Evolutionary conservation across 1,139 yeast species (phyloP).

Genomic region (Kodamaea anthophila): DNA sequence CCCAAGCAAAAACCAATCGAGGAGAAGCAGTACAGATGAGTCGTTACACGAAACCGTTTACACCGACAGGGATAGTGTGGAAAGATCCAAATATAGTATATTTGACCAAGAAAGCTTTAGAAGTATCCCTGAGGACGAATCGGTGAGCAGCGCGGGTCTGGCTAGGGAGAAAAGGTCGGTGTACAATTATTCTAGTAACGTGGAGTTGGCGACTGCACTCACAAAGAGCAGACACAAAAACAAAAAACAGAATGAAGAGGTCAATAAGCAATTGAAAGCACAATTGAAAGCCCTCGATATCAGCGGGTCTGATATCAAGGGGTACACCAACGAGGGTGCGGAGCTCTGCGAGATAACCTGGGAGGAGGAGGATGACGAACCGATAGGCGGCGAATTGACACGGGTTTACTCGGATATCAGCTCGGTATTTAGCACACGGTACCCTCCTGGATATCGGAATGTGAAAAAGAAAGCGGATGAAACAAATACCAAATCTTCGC

Average conservation of each 20-base stretch:
- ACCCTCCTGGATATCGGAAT: neutral
- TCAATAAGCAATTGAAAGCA: neutral
- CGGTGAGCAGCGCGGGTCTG: constrained; percentile 3
- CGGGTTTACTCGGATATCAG: constrained; percentile 18
- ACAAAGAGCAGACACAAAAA: too few species aligned
- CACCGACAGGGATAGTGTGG: too few species aligned
- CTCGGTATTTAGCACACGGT: constrained; percentile 17
- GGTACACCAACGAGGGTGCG: too few species aligned
- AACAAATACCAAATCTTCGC: neutral
- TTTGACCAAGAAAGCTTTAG: constrained; percentile 1
- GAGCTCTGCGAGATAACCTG: too few species aligned
- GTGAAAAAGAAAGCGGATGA: neutral
- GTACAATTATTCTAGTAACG: constrained; percentile 9
- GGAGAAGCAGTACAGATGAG: too few species aligned
- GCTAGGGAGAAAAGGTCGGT: neutral
- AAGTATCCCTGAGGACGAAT: neutral
- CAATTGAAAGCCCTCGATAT: neutral
- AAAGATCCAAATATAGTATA: too few species aligned
- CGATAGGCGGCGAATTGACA: constrained; percentile 7
- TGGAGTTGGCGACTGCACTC: constrained; percentile 14
- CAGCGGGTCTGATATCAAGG: neutral
- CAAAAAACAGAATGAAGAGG: too few species aligned
- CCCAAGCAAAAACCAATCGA: too few species aligned
- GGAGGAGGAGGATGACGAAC: too few species aligned
- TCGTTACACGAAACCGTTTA: too few species aligned